Conservation (phyloP, 192 early-diverging fungal species). For the Entomortierella chlamydospora region DNA sequence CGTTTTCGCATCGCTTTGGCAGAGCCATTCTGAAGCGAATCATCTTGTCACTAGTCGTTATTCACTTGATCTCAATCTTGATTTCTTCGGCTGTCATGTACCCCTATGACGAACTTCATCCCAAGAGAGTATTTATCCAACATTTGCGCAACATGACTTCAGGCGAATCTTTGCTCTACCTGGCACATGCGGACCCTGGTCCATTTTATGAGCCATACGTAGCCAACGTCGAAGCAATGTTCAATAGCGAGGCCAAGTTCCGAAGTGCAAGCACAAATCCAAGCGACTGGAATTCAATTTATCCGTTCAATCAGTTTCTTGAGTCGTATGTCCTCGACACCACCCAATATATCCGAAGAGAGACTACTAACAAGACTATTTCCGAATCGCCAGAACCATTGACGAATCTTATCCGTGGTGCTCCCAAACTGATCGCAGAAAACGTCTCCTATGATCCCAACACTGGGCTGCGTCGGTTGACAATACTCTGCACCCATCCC, state of each 20-base stretch:
- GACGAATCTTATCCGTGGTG: conserved; percentile 15
- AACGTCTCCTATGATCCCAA: conserved; percentile 19
- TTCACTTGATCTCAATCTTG: conserved; percentile 47
- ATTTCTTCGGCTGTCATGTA: conserved; percentile 54
- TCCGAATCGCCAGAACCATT: conserved; percentile 8
- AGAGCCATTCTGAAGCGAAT: conserved; percentile 24
- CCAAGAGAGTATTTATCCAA: conserved; percentile 68
- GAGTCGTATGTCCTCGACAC: conserved; percentile 54
- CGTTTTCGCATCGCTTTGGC: conserved; percentile 63
- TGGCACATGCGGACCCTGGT: conserved; percentile 62
- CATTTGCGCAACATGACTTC: conserved; percentile 71
- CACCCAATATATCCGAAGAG: conserved; percentile 11
- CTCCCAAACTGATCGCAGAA: conserved; percentile 18
- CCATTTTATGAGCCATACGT: conserved; percentile 49
- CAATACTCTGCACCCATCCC: conserved; percentile 18
- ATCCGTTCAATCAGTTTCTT: conserved; percentile 69
- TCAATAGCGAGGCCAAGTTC: conserved; percentile 46
- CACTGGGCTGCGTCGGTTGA: conserved; percentile 16
- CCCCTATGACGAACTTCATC: conserved; percentile 71
- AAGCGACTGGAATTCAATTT: conserved; percentile 69
- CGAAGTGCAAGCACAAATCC: conserved; percentile 45
- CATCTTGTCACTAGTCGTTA: conserved; percentile 24
- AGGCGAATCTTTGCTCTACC: conserved; percentile 59
- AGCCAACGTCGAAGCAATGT: conserved; percentile 48
- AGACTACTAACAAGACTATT: conserved; percentile 24